These are phyloP conservation scores for Apiospora phragmitis DNA, from an alignment of 2,329 filamentous ascomycete species.

Conservation along the genomic window DNA sequence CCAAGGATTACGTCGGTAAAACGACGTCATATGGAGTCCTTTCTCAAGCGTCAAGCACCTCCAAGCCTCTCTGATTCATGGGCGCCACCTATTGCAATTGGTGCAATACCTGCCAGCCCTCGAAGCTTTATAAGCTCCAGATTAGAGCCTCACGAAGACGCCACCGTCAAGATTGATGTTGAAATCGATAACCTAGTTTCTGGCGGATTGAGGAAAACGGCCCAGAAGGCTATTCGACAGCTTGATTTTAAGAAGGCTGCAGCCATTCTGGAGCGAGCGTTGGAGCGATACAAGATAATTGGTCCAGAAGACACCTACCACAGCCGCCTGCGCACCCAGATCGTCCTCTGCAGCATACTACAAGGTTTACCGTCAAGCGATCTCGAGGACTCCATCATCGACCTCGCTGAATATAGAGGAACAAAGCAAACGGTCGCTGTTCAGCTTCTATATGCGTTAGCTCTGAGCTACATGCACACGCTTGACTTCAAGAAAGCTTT, in stretches of 20 bases:
- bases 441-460: neutral
- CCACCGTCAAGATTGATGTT: neutral
- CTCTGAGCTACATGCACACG: neutral
- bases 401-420: neutral
- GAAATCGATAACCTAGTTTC: neutral
- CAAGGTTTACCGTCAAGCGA: neutral
- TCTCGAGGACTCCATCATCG: neutral
- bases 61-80: neutral
- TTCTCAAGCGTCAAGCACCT: neutral
- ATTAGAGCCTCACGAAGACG: neutral
- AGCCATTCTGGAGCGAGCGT: neutral
- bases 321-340: neutral
- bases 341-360: neutral
- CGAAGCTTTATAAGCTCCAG: neutral
- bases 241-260: neutral
- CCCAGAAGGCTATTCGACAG: neutral
- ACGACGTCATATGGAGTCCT: neutral
- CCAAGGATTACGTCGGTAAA: neutral
- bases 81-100: too few species aligned
- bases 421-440: neutral
- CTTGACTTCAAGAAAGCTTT: neutral
- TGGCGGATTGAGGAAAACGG: neutral
- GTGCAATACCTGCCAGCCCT: accelerated
- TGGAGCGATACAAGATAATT: neutral
- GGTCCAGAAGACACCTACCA: neutral